phyloP scores from a whole-genome alignment of 352 stramenopile genomes.

The Phytophthora macrochlamydospora region DNA sequence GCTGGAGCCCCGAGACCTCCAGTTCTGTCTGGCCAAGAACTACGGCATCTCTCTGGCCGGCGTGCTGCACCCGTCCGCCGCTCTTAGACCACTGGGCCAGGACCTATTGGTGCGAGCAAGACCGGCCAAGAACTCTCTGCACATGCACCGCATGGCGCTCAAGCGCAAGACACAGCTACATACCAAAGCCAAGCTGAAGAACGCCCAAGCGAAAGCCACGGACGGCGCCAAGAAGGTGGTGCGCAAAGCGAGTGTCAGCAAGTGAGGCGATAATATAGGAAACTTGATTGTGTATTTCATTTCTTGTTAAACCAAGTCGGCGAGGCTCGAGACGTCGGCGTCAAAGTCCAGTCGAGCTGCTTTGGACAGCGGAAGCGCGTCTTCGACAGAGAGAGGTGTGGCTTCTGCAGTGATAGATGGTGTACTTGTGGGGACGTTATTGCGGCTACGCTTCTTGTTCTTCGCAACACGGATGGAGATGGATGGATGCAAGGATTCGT shows the following conservation, averaged over 20 bases:
- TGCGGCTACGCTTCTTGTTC: conserved; percentile 64
- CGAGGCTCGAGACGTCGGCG: conserved; percentile 57
- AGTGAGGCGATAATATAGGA: conserved; percentile 24
- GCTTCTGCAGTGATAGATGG: conserved; percentile 3
- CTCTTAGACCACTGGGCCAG: conserved; percentile 55
- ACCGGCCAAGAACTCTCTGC: conserved; percentile 75
- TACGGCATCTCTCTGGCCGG: conserved; percentile 84
- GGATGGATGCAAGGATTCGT: conserved; percentile 63
- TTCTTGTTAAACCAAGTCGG: conserved; percentile 47
- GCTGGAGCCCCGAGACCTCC: conserved; percentile 74
- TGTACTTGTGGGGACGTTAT: conserved; percentile 18
- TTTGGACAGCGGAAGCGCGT: conserved; percentile 39
- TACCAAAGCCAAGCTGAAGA: conserved; percentile 63
- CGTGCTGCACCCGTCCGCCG: conserved; percentile 35
- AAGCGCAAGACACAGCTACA: conserved; percentile 73
- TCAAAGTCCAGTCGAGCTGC: conserved; percentile 66
- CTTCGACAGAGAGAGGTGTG: conserved; percentile 11
- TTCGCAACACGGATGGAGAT: conserved; percentile 51
- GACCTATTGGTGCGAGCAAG: conserved; percentile 63
- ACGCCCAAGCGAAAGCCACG: conserved; percentile 39
- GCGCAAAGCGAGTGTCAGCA: conserved; percentile 58
- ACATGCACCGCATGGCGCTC: conserved; percentile 82
- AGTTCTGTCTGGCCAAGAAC: conserved; percentile 87
- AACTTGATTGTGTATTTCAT: conserved; percentile 16
- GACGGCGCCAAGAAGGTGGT: conserved; percentile 52